Conservation (phyloP, 2,329 filamentous ascomycete genomes). For the Zymoseptoria brevis region DNA sequence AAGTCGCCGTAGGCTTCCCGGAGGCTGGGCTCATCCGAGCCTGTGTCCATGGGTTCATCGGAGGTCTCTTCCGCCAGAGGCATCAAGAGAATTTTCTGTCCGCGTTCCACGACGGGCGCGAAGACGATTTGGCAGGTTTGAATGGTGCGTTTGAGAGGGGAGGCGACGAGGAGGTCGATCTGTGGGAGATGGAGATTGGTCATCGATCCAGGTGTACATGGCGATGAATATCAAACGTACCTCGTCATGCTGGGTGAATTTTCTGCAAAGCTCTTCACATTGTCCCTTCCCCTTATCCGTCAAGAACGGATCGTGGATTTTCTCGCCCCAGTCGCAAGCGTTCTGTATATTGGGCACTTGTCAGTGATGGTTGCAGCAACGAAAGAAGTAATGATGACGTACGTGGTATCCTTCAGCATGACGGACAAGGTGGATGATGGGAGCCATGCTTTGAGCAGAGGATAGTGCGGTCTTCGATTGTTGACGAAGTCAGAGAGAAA, state of each 20-base stretch:
- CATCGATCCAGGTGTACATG: not conserved
- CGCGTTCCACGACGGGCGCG: conserved; percentile 31
- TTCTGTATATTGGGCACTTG: conserved; percentile 39
- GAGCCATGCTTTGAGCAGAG: conserved; percentile 19
- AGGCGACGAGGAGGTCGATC: conserved; percentile 19
- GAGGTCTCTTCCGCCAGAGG: conserved; percentile 16
- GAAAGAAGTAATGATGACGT: not conserved
- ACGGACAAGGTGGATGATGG: conserved; percentile 18
- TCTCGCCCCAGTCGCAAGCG: conserved; percentile 58
- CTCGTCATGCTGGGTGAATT: conserved; percentile 24
- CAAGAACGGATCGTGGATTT: conserved; percentile 35
- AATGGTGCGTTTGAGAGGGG: conserved; percentile 18
- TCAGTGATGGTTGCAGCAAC: not conserved
- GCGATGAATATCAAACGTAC: conserved; percentile 7
- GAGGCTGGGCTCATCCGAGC: conserved; percentile 3
- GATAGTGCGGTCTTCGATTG: not conserved
- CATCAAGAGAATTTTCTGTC: conserved; percentile 11
- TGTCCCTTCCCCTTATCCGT: conserved; percentile 15
- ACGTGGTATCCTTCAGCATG: conserved; percentile 18
- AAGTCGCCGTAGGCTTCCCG: conserved; percentile 9
- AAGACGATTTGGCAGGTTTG: conserved; percentile 18
- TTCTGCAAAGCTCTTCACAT: conserved; percentile 6
- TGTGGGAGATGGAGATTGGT: not conserved
- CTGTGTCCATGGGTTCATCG: conserved; percentile 17
- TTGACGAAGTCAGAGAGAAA: not conserved